Percentiles rank a stretch among this genome's conserved stretches.
These are phyloP conservation scores for Chloranthus sessilifolius DNA, from an alignment of 164 flowering plant genomes.

Conservation along the genomic window DNA sequence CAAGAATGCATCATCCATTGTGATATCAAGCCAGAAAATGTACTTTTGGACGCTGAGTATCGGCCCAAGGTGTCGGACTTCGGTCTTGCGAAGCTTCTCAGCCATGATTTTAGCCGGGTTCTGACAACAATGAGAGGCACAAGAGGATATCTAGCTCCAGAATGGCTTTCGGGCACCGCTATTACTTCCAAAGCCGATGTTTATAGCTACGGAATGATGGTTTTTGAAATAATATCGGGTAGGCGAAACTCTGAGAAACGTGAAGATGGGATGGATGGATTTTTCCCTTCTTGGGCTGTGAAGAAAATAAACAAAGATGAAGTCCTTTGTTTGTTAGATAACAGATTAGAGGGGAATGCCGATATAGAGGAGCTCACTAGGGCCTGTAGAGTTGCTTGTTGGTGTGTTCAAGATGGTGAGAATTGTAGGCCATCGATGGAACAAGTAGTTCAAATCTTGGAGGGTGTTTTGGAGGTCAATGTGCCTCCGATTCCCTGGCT, in stretches of 20 bases:
- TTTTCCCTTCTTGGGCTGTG: no score
- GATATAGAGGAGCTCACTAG: conserved; percentile 19
- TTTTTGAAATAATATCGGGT: conserved; percentile 25
- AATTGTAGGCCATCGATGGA: conserved; percentile 29
- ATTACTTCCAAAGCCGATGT: no score
- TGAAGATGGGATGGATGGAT: conserved; percentile 11
- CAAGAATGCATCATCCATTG: conserved; percentile 33
- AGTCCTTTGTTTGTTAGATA: conserved; percentile 17
- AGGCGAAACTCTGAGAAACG: conserved; percentile 22
- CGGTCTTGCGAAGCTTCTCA: conserved; percentile 28
- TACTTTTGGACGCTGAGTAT: conserved; percentile 23
- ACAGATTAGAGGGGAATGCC: conserved; percentile 20
- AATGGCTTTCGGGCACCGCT: no score
- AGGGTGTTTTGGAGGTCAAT: conserved; percentile 26
- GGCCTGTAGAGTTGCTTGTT: no score
- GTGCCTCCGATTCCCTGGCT: conserved; percentile 27
- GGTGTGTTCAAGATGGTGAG: conserved; percentile 30
- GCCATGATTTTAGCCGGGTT: conserved; percentile 28
- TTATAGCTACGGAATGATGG: no score
- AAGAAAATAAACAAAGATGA: conserved; percentile 10
- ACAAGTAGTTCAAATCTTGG: conserved; percentile 33
- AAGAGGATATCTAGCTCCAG: no score
- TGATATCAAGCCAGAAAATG: conserved; percentile 34
- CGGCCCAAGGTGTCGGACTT: conserved; percentile 32
- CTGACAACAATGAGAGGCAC: conserved; percentile 35